Evolutionary conservation across 2,329 filamentous ascomycete species (phyloP), one percentile per base, ranked within the genome.

Genomic region (Aspergillus persii): DNA sequence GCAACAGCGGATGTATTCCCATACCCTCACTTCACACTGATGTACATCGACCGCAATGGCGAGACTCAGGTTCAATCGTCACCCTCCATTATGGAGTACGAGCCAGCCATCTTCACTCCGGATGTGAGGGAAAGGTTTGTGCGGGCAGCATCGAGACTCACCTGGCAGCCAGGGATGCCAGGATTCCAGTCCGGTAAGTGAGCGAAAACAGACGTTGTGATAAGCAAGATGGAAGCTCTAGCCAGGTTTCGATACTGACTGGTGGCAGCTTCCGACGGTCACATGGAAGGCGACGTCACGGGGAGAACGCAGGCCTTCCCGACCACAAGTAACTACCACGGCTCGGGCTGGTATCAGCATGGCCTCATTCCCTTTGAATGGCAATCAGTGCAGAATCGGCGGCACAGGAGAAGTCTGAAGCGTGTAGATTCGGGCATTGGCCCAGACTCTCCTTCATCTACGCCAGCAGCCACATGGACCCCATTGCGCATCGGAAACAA

Each of bases 91-190:
- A 62, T 68, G 15, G 68, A 69, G 18, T 72, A 68, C 46, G 71
- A 68, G 36, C 69, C 66, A 15, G 60, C 65, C 0, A 73, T 76
- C 18, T 76, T 76, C 60, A 74, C 73, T 2, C 67, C 70, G 3
- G 73, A 76, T n/a, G 68, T 75, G 47, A 71, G 67, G 51, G 68
- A 73, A 30, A 63, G 68, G 33, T 76, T 76, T 54, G 58, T 75
- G 57, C 70, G 71, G 57, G 61, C 72, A 47, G 59, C 68, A 8
- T 58, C 36, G 5, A 41, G 63, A 11, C 60, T 68, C 15, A 62
- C 56, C 26, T 60, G 61, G 51, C 66, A 69, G 39, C 30, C 65
- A 6, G 60, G 52, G 41, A 51, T 68, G 56, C 67, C 63, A 44
- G 57, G 50, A n/a, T 66, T 66, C n/a, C 56, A 62, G 33, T 54